phyloP scores from a whole-genome alignment of 495 filamentous ascomycete genomes.

The Usnea hakonensis region DNA sequence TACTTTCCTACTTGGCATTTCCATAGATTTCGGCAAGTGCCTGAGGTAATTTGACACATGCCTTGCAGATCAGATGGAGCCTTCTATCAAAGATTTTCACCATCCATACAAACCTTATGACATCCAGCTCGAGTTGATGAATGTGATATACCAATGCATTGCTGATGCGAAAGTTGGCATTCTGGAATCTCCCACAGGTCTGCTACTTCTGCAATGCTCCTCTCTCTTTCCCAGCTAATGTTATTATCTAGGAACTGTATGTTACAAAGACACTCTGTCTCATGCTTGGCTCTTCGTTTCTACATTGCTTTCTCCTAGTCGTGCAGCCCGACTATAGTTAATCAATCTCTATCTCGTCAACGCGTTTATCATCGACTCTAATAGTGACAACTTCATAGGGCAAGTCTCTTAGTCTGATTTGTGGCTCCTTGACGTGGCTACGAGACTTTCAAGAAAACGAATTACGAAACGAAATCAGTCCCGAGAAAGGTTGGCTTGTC shows the following conservation, averaged over 20 bases:
- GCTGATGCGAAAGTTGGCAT: constrained; percentile 77
- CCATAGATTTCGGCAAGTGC: not conserved
- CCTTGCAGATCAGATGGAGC: constrained; percentile 1
- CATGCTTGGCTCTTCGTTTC: constrained; percentile 14
- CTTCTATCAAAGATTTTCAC: constrained; percentile 54
- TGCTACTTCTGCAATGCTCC: constrained; percentile 7
- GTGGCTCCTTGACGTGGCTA: constrained; percentile 86
- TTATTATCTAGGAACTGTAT: constrained; percentile 40
- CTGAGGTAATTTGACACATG: not conserved
- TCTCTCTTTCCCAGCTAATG: constrained; percentile 1
- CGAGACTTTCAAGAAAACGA: constrained; percentile 67
- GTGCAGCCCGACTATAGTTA: constrained; percentile 1
- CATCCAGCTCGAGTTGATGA: constrained; percentile 89
- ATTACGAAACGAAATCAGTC: constrained; percentile 47
- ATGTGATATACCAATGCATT: constrained; percentile 70
- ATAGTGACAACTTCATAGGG: constrained; percentile 44
- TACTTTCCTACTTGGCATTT: not conserved
- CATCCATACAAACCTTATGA: constrained; percentile 89
- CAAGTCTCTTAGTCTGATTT: constrained; percentile 96
- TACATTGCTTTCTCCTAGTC: not conserved
- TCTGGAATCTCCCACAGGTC: constrained; percentile 87
- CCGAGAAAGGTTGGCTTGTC: constrained; percentile 28
- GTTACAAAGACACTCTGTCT: constrained; percentile 18
- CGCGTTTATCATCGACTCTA: not conserved
- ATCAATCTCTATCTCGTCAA: not conserved